phyloP scores from a whole-genome alignment of 352 stramenopile species.

The Pythium rishiriense region DNA sequence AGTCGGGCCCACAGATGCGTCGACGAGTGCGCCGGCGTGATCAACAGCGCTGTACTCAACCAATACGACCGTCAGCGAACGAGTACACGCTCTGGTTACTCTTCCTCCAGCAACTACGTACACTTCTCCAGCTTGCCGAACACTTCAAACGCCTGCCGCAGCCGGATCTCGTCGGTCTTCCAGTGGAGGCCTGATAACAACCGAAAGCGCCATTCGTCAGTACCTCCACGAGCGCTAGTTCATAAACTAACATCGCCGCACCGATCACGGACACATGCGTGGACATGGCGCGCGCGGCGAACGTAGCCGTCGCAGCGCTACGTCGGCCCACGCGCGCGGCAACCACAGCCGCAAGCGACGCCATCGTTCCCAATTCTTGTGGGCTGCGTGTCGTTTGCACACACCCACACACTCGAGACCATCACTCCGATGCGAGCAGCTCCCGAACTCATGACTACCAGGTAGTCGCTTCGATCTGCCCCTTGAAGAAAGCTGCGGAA shows the following conservation, averaged over 20 bases:
- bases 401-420: neutral
- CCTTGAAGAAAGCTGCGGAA: slow-evolving; percentile 10
- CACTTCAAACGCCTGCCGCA: slow-evolving; percentile 52
- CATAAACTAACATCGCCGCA: neutral
- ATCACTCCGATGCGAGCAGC: slow-evolving; percentile 22
- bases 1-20: slow-evolving; percentile 66
- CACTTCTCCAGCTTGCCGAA: slow-evolving; percentile 62
- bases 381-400: slow-evolving; percentile 6
- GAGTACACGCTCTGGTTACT: too few relatives aligned
- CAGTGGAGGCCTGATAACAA: slow-evolving; percentile 60
- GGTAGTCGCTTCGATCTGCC: slow-evolving; percentile 14
- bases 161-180: slow-evolving; percentile 78
- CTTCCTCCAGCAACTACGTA: slow-evolving; percentile 13
- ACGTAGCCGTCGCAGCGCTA: neutral
- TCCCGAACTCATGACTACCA: slow-evolving; percentile 15
- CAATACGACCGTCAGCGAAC: neutral
- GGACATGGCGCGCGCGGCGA: slow-evolving; percentile 1
- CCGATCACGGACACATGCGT: slow-evolving; percentile 29
- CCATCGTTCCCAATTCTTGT: slow-evolving; percentile 6
- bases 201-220: slow-evolving; percentile 6
- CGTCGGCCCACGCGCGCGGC: slow-evolving; percentile 1
- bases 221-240: neutral
- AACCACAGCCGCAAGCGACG: neutral
- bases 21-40: slow-evolving; percentile 58
- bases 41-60: slow-evolving; percentile 37